A percentile compares a stretch with the other conserved stretches of the same genome.
Conservation (phyloP, 1,284 basidiomycete species). For the Tylopilus orsonianus region DNA sequence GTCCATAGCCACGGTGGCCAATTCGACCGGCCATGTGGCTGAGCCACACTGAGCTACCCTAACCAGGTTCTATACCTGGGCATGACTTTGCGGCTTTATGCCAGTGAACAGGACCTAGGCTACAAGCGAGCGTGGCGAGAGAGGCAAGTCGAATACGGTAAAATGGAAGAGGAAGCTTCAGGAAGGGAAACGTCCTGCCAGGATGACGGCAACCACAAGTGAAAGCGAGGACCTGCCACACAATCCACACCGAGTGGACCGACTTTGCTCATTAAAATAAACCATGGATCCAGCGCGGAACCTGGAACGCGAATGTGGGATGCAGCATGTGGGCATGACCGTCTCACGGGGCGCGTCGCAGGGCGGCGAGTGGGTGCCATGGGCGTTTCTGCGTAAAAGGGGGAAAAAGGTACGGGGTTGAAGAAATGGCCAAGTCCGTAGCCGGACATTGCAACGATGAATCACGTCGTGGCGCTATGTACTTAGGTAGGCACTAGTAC, state of each 20-base stretch:
- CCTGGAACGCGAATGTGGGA: conserved; percentile 9
- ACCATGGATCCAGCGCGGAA: conserved; percentile 1
- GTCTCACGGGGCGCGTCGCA: conserved; percentile 4
- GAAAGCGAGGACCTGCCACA: conserved; percentile 17
- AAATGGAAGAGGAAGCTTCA: conserved; percentile 10
- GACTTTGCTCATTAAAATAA: conserved; percentile 7
- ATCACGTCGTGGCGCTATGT: conserved; percentile 5
- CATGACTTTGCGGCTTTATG: conserved; percentile 20
- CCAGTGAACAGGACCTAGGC: conserved; percentile 9
- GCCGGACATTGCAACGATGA: background rate
- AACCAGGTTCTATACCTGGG: conserved; percentile 17
- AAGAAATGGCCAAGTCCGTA: conserved; percentile 9
- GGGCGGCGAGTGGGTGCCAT: background rate
- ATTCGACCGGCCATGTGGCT: conserved; percentile 9
- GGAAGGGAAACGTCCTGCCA: background rate
- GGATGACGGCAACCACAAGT: conserved; percentile 25
- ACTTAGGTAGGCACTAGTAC: no score
- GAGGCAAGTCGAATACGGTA: conserved; percentile 13
- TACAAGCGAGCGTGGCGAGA: conserved; percentile 11
- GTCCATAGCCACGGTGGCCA: conserved; percentile 5
- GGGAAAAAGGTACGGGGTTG: conserved; percentile 5
- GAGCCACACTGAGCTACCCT: background rate
- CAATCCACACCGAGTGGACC: conserved; percentile 4
- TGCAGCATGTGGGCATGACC: background rate
- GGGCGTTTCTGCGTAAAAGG: background rate